These are phyloP conservation scores for Paramecium sexaurelia DNA, from an alignment of 73 alveolate species.

Conservation along the genomic window DNA sequence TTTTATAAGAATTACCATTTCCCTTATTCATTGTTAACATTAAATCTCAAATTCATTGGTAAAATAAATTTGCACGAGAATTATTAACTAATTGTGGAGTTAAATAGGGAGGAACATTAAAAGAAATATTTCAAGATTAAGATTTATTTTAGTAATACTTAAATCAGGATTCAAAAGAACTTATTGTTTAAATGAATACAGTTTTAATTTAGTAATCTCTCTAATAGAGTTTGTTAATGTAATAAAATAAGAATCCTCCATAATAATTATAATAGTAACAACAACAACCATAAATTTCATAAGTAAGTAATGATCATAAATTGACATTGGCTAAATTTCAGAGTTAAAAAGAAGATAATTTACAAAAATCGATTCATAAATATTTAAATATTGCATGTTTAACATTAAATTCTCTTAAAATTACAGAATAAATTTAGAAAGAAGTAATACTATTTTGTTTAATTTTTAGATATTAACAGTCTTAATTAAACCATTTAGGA, in stretches of 20 bases:
- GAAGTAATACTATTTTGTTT: neutral
- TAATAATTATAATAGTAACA: neutral
- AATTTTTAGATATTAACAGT: neutral
- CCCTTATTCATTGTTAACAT: conserved; percentile 11
- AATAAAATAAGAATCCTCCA: neutral
- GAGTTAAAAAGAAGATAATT: neutral
- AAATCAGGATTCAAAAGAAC: neutral
- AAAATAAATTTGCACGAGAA: neutral
- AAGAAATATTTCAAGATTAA: neutral
- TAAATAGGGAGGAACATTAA: neutral
- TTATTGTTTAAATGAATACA: neutral
- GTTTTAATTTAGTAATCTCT: neutral
- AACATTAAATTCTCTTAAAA: neutral
- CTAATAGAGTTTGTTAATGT: neutral
- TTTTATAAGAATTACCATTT: neutral
- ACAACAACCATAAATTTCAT: neutral
- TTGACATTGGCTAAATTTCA: neutral
- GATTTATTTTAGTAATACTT: neutral
- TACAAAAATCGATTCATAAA: conserved; percentile 7
- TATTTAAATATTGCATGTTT: neutral
- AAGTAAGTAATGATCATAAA: neutral
- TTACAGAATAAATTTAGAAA: neutral
- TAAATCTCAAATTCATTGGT: neutral
- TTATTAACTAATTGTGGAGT: neutral
- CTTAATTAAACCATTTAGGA: neutral